Conservation (phyloP, 176 grass and related monocot species). For the Lolium multiflorum region DNA sequence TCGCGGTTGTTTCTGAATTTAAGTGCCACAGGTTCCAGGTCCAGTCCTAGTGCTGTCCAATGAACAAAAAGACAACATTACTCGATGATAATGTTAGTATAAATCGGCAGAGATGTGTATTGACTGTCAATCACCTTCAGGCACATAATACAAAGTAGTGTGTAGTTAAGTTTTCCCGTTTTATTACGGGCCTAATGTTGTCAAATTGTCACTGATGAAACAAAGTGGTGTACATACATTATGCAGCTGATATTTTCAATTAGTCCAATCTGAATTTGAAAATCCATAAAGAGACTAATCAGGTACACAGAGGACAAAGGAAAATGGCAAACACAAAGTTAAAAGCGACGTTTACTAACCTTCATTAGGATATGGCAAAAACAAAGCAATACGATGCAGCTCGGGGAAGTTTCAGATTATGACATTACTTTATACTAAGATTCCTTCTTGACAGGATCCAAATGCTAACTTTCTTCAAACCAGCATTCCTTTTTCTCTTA, state of each 20-base stretch:
- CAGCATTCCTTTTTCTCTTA: background rate
- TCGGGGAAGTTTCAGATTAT: too few species aligned
- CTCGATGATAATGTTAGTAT: too few species aligned
- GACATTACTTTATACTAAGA: too few species aligned
- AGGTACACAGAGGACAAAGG: background rate
- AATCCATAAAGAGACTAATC: too few species aligned
- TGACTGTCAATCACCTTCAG: background rate
- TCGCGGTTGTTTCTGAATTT: background rate
- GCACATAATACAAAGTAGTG: background rate
- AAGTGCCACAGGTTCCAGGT: background rate
- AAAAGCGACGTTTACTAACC: background rate
- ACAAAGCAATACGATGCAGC: too few species aligned
- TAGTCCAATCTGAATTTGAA: too few species aligned
- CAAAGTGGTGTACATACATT: too few species aligned
- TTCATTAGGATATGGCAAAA: background rate
- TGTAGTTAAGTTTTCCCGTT: too few species aligned
- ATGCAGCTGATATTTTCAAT: too few species aligned
- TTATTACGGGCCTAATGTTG: too few species aligned
- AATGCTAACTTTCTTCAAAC: background rate
- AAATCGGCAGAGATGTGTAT: background rate
- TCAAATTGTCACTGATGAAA: too few species aligned
- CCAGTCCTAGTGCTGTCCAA: background rate
- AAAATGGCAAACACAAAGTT: background rate
- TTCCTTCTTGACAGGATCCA: background rate
- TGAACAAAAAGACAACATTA: too few species aligned